A percentile compares a stretch with the other conserved stretches of the same genome.
These are phyloP conservation scores for Aspergillus ruber DNA, from an alignment of 2,329 filamentous ascomycete genomes.

Conservation along the genomic window DNA sequence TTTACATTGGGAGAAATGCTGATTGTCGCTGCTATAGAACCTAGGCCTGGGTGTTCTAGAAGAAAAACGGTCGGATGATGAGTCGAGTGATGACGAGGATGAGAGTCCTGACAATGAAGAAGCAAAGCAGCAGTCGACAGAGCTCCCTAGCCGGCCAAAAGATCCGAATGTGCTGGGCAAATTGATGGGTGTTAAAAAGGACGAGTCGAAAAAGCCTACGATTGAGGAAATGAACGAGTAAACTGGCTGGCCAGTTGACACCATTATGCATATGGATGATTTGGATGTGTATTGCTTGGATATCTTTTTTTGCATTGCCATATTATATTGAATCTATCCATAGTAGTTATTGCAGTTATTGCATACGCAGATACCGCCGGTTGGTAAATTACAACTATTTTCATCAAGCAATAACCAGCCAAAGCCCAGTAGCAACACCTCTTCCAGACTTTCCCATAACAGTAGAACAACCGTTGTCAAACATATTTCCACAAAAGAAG, in stretches of 20 bases:
- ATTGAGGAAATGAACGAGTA: slow-evolving; percentile 32
- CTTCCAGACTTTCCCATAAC: neutral
- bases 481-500: slow-evolving; percentile 13
- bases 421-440: slow-evolving; percentile 1
- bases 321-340: neutral
- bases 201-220: slow-evolving; percentile 24
- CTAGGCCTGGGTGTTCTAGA: slow-evolving; percentile 41
- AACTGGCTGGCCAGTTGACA: slow-evolving; percentile 2
- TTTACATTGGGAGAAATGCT: neutral
- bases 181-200: slow-evolving; percentile 31
- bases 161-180: slow-evolving; percentile 28
- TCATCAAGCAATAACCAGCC: neutral
- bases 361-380: neutral
- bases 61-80: slow-evolving; percentile 26
- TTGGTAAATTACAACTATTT: neutral
- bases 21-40: slow-evolving; percentile 21
- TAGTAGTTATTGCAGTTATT: neutral
- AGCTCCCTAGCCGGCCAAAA: slow-evolving; percentile 6
- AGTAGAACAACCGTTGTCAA: slow-evolving; percentile 12
- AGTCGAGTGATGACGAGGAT: slow-evolving; percentile 13
- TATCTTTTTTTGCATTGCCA: neutral
- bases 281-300: neutral
- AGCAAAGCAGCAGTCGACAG: slow-evolving; percentile 1
- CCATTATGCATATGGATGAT: neutral
- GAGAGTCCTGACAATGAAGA: slow-evolving; percentile 8